phyloP scores from a whole-genome alignment of 495 filamentous ascomycete genomes.

The Bacidia gigantensis region DNA sequence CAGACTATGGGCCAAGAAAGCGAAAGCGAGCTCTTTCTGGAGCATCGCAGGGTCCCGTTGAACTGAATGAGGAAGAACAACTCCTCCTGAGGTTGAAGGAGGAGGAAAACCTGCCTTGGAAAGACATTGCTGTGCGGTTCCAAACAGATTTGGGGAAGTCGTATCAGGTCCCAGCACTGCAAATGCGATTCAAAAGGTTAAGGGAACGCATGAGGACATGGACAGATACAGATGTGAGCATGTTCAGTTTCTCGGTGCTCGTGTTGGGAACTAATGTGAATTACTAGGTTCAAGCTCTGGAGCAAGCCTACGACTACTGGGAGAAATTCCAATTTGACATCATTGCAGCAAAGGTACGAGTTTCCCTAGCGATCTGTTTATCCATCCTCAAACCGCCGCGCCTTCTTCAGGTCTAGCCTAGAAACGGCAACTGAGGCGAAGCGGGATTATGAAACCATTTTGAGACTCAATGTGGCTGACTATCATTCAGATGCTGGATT shows the following conservation, averaged over 20 bases:
- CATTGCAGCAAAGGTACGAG: constrained; percentile 36
- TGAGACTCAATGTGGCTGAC: constrained; percentile 3
- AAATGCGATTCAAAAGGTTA: constrained; percentile 59
- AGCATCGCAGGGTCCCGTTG: constrained; percentile 19
- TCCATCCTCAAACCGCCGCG: not conserved
- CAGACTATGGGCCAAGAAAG: constrained; percentile 17
- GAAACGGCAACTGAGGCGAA: not conserved
- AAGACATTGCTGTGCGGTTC: constrained; percentile 51
- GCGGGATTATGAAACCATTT: not conserved
- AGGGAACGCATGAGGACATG: constrained; percentile 50
- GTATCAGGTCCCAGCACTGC: constrained; percentile 53
- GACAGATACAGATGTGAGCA: constrained; percentile 49
- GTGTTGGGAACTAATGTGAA: constrained; percentile 16
- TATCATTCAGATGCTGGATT: constrained; percentile 19
- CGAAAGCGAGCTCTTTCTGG: constrained; percentile 15
- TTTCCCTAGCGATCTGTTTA: not conserved
- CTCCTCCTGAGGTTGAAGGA: constrained; percentile 53
- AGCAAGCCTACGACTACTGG: constrained; percentile 35
- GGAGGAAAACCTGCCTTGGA: constrained; percentile 55
- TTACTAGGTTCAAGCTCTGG: constrained; percentile 32
- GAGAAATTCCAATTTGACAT: constrained; percentile 37
- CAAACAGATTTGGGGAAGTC: constrained; percentile 47
- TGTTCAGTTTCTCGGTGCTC: constrained; percentile 22
- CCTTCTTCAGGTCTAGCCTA: not conserved
- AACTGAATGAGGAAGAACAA: constrained; percentile 49